Base-by-base conservation (phyloP, 176 grass and related monocot genomes). In the Panicum miliaceum region DNA sequence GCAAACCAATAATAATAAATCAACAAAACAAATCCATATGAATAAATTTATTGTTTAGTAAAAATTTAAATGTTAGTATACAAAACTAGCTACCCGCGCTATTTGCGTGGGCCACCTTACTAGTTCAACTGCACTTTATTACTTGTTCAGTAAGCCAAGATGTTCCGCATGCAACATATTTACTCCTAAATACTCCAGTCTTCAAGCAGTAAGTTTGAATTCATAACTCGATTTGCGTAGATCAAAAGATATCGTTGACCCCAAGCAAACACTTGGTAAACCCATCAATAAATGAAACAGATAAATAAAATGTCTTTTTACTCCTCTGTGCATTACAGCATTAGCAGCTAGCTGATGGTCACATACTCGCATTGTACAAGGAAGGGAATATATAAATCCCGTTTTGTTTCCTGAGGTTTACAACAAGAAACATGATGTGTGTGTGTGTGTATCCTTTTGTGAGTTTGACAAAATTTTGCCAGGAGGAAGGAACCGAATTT, bases 191-290 rank as follows among this genome's bases (percentile, higher is more conserved):
- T n/a, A n/a, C n/a, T n/a, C n/a, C n/a, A n/a, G n/a, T n/a, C n/a
- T n/a, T n/a, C n/a, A n/a, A n/a, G 43, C 43, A 51, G 14, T 52
- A 14, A 18, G 15, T 18, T 53, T 20, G 51, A 53, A 54, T 54
- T 54, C 51, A 52, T 18, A 50, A 15, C 37, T 40, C 4, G 8
- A 45, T 15, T 47, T 53, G 16, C 1, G 5, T 7, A 20, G 16
- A 53, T 20, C 13, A 53, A 14, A 53, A 7, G 6, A 54, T 20
- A 5, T 14, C 7, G 43, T 53, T 53, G 51, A 25, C 20, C 8
- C 53, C 68, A 70, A 61, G 27, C 45, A 84, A 75, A 84, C 47
- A 36, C 81, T 66, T 67, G 71, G 15, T 29, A 53, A 65, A 84
- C 38, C 42, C 18, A 22, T 54, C 61, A 35, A 64, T n/a, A n/a